phyloP scores from a whole-genome alignment of 257 asterid species.

The Nicotiana obtusifolia region DNA sequence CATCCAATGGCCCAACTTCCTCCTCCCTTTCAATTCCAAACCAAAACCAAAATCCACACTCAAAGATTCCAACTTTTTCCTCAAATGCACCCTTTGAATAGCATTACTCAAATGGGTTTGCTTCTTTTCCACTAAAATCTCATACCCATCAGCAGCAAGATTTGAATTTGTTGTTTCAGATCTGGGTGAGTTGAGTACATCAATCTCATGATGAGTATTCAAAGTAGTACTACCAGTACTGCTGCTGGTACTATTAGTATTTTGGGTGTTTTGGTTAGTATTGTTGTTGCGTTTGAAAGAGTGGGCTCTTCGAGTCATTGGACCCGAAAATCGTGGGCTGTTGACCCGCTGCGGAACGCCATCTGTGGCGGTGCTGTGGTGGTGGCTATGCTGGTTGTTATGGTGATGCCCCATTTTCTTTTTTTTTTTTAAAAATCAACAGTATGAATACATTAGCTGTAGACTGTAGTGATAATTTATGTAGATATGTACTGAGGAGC shows the following conservation, averaged over 20 bases:
- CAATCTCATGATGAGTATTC: slow-evolving; percentile 53
- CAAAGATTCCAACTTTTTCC: slow-evolving; percentile 61
- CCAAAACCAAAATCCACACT: slow-evolving; percentile 69
- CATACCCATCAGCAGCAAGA: slow-evolving; percentile 48
- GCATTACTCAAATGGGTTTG: slow-evolving; percentile 55
- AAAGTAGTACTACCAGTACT: background rate
- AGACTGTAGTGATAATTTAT: background rate
- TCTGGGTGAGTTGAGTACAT: slow-evolving; percentile 87
- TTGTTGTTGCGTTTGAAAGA: slow-evolving; percentile 60
- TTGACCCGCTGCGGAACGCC: slow-evolving; percentile 78
- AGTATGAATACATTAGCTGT: background rate
- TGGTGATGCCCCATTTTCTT: slow-evolving; percentile 68
- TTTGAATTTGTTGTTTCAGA: slow-evolving; percentile 39
- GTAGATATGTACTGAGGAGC: background rate
- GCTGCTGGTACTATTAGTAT: background rate
- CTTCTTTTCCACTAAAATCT: slow-evolving; percentile 36
- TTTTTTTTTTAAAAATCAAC: background rate
- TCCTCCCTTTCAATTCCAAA: slow-evolving; percentile 65
- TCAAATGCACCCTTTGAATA: slow-evolving; percentile 67
- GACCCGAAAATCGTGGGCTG: slow-evolving; percentile 91
- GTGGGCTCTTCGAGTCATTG: slow-evolving; percentile 80
- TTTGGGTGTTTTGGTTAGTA: slow-evolving; percentile 31
- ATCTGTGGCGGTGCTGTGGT: slow-evolving; percentile 44
- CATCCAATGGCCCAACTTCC: slow-evolving; percentile 74
- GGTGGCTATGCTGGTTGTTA: slow-evolving; percentile 53